These are phyloP conservation scores for Cephaloascus albidus DNA, from an alignment of 805 yeast genomes.

Conservation along the genomic window DNA sequence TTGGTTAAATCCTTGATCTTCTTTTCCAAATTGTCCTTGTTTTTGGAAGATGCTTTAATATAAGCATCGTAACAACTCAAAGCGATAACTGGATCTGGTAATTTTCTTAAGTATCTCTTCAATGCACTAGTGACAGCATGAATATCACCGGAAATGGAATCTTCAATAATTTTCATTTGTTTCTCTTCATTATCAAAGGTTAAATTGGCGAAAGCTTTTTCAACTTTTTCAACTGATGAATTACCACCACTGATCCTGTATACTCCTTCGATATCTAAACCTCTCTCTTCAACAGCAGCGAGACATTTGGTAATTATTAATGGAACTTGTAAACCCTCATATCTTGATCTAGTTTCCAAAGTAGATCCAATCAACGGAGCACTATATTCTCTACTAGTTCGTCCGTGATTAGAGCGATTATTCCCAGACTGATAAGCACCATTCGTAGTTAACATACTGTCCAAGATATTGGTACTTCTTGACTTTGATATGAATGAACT, in stretches of 20 bases:
- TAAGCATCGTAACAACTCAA: constrained; percentile 55
- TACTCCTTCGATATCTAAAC: constrained; percentile 75
- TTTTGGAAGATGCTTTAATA: constrained; percentile 13
- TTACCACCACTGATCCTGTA: constrained; percentile 85
- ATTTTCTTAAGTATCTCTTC: constrained; percentile 75
- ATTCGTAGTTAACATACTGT: constrained; percentile 13
- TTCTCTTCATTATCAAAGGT: constrained; percentile 20
- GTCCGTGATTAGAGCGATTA: constrained; percentile 2
- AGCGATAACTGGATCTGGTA: constrained; percentile 81
- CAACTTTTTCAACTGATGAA: constrained; percentile 48
- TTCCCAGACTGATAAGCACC: constrained; percentile 7
- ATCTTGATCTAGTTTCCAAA: constrained; percentile 50
- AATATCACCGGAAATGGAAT: constrained; percentile 51
- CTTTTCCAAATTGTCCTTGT: constrained; percentile 10
- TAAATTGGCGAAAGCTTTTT: constrained; percentile 25
- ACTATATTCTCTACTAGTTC: constrained; percentile 3
- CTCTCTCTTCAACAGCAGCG: constrained; percentile 67
- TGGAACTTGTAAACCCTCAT: constrained; percentile 62
- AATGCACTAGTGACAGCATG: constrained; percentile 81
- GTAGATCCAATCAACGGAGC: constrained; percentile 37
- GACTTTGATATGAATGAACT: constrained; percentile 25
- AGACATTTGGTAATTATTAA: constrained; percentile 63
- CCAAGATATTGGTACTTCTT: constrained; percentile 37
- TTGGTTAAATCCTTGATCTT: constrained; percentile 33
- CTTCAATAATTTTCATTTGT: constrained; percentile 19